Conservation (phyloP, 2,329 filamentous ascomycete species). For the Chaetoscypha palmicola region DNA sequence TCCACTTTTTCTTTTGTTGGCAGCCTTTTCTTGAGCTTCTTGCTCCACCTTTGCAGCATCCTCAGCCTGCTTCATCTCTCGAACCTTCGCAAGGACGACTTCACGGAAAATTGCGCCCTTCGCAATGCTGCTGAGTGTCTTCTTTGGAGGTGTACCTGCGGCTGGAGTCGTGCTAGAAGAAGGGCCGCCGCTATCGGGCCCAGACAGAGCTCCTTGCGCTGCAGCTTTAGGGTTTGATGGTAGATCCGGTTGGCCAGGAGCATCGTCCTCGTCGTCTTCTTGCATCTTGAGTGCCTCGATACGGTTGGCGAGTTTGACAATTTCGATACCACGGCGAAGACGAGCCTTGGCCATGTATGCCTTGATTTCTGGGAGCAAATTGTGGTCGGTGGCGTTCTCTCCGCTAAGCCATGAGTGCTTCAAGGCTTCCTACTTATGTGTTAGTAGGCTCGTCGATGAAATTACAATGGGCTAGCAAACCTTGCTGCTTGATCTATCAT, state of each 20-base stretch:
- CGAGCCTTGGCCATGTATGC: constrained; percentile 88
- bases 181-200: constrained; percentile 7
- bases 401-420: constrained; percentile 85
- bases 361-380: constrained; percentile 94
- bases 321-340: constrained; percentile 86
- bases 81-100: constrained; percentile 87
- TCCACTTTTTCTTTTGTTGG: no score
- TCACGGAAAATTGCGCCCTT: constrained; percentile 81
- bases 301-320: constrained; percentile 91
- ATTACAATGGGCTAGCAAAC: constrained; percentile 36
- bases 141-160: constrained; percentile 30
- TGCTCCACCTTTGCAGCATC: constrained; percentile 63
- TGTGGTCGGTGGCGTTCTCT: constrained; percentile 87
- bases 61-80: constrained; percentile 78
- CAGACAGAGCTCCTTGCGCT: constrained; percentile 38
- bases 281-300: constrained; percentile 92
- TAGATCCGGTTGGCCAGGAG: constrained; percentile 55
- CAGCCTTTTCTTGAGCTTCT: constrained; percentile 26
- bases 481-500: constrained; percentile 69
- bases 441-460: constrained; percentile 11
- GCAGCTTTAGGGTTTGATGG: constrained; percentile 51
- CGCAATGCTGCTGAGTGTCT: constrained; percentile 42
- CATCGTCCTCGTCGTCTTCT: constrained; percentile 77
- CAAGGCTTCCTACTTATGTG: constrained; percentile 57
- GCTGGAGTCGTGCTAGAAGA: constrained; percentile 10